Conservation (phyloP, 1,284 basidiomycete genomes). For the Taiwanofungus camphoratus region DNA sequence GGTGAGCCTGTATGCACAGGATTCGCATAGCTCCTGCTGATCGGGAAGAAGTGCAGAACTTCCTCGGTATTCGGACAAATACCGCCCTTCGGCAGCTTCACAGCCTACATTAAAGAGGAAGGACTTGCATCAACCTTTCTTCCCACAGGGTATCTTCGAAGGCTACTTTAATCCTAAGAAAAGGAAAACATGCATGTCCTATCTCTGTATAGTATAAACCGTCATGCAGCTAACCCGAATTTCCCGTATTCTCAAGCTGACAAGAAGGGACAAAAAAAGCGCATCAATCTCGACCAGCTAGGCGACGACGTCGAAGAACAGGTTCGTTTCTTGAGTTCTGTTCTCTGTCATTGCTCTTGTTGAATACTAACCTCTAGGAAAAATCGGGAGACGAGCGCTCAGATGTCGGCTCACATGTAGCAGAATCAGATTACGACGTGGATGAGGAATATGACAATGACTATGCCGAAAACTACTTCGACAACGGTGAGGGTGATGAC, state of each 20-base stretch:
- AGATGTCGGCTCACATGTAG: conserved; percentile 54
- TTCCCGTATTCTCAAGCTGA: conserved; percentile 24
- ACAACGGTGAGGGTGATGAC: conserved; percentile 78
- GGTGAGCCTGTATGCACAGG: conserved; percentile 35
- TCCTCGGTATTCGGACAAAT: conserved; percentile 76
- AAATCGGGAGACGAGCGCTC: conserved; percentile 63
- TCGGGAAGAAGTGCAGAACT: conserved; percentile 42
- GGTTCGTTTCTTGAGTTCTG: conserved; percentile 35
- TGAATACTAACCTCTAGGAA: conserved; percentile 38
- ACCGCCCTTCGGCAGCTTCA: conserved; percentile 51
- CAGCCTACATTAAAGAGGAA: conserved; percentile 63
- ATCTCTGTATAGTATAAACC: background rate
- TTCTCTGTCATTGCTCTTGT: conserved; percentile 2
- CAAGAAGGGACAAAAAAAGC: conserved; percentile 34
- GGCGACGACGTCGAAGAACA: conserved; percentile 59
- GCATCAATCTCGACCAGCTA: conserved; percentile 59
- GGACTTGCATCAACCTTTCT: conserved; percentile 68
- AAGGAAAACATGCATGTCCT: conserved; percentile 41
- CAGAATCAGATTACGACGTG: conserved; percentile 71
- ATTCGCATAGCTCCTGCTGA: conserved; percentile 3
- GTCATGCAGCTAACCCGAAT: background rate
- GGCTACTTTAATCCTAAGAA: conserved; percentile 72
- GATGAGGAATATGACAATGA: conserved; percentile 84
- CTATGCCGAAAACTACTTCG: conserved; percentile 82
- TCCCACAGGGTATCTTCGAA: conserved; percentile 71